phyloP scores from a whole-genome alignment of 768 basidiomycete species.

The Suillus placidus region DNA sequence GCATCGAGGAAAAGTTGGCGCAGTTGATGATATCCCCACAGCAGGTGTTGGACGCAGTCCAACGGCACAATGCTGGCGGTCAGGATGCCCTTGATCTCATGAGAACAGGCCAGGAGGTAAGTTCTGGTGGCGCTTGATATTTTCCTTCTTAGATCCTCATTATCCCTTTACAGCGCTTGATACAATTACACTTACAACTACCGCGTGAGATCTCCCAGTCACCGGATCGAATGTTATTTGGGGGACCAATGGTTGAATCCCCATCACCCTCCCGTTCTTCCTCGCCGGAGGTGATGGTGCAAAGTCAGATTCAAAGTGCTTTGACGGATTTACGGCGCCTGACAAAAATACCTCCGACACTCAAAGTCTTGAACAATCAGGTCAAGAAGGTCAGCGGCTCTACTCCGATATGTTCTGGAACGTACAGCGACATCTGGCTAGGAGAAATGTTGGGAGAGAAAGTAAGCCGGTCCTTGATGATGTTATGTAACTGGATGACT shows the following conservation, averaged over 20 bases:
- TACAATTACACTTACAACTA: background rate
- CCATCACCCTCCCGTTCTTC: conserved; percentile 23
- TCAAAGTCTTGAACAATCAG: conserved; percentile 57
- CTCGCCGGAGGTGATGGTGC: conserved; percentile 29
- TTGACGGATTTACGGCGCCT: conserved; percentile 49
- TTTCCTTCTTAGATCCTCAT: background rate
- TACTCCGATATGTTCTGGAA: conserved; percentile 50
- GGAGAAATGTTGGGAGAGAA: conserved; percentile 59
- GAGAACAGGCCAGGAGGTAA: conserved; percentile 54
- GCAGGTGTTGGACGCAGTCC: conserved; percentile 41
- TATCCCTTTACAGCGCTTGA: conserved; percentile 24
- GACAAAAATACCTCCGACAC: conserved; percentile 55
- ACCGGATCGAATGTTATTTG: conserved; percentile 15
- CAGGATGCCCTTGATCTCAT: conserved; percentile 50
- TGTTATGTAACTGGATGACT: background rate
- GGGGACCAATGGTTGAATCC: conserved; percentile 25
- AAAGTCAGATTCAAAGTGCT: conserved; percentile 47
- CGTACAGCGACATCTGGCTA: conserved; percentile 56
- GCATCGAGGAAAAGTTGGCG: conserved; percentile 42
- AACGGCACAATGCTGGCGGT: conserved; percentile 44
- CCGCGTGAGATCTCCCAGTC: background rate
- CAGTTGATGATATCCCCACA: conserved; percentile 41
- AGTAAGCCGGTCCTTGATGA: conserved; percentile 27
- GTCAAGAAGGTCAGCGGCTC: conserved; percentile 41
- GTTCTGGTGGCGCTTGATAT: background rate